These are phyloP conservation scores for Selenicereus undatus DNA, from an alignment of 148 eudicot species.

Conservation along the genomic window DNA sequence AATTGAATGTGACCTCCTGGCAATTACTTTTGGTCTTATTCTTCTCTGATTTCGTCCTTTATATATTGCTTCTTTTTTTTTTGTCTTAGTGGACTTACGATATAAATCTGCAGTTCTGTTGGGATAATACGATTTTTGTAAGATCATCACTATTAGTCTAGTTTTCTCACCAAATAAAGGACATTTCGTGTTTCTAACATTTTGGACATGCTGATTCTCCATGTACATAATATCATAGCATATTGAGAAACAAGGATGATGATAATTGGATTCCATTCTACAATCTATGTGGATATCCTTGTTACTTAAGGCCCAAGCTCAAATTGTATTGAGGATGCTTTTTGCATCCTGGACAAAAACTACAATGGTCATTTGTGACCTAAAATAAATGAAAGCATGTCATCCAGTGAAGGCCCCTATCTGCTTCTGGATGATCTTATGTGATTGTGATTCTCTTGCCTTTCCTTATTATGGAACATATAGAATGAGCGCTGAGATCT, in stretches of 20 bases:
- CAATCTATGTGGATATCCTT: not conserved
- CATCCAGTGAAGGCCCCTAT: not conserved
- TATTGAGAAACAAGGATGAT: too few relatives aligned
- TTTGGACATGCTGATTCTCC: not conserved
- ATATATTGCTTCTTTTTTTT: not conserved
- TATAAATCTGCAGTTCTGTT: too few relatives aligned
- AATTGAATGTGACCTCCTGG: not conserved
- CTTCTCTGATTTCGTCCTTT: not conserved
- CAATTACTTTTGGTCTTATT: not conserved
- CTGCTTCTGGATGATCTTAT: too few relatives aligned
- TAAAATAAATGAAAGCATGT: not conserved
- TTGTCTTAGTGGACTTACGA: too few relatives aligned
- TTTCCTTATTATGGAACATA: not conserved
- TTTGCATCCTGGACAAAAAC: too few relatives aligned
- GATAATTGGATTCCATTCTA: not conserved
- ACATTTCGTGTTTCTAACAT: not conserved
- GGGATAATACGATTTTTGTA: not conserved
- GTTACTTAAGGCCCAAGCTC: not conserved
- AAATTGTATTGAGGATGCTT: not conserved
- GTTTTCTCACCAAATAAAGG: not conserved
- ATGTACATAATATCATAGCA: not conserved
- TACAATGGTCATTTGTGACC: not conserved
- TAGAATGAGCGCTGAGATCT: not conserved
- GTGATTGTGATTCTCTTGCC: not conserved
- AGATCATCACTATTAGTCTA: not conserved